phyloP scores from a whole-genome alignment of 2,329 filamentous ascomycete genomes.

The Verticillium nonalfalfae region DNA sequence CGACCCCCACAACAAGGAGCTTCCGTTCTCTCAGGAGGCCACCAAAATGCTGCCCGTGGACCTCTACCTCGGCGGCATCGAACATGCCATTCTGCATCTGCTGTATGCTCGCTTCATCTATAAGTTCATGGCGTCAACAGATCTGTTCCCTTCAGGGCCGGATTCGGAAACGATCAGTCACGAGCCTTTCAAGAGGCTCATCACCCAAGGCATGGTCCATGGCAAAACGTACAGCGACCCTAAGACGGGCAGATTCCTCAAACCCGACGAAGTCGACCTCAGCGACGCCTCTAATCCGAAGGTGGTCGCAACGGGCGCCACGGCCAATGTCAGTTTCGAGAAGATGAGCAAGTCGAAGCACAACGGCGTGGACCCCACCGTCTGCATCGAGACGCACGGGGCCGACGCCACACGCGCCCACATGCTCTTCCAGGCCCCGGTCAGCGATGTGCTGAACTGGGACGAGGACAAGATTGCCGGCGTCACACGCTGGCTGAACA shows the following conservation, averaged over 20 bases:
- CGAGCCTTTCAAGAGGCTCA: slow-evolving; percentile 76
- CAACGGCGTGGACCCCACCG: slow-evolving; percentile 79
- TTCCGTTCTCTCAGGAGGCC: slow-evolving; percentile 55
- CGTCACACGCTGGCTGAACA: slow-evolving; percentile 71
- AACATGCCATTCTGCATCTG: slow-evolving; percentile 85
- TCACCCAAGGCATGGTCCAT: slow-evolving; percentile 91
- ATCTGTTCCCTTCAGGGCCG: slow-evolving; percentile 34
- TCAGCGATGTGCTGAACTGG: slow-evolving; percentile 81
- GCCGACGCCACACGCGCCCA: slow-evolving; percentile 81
- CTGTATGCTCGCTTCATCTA: slow-evolving; percentile 87
- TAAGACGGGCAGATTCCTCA: slow-evolving; percentile 67
- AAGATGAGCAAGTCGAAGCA: slow-evolving; percentile 97
- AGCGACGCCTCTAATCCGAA: slow-evolving; percentile 47
- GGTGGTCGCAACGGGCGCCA: slow-evolving; percentile 54
- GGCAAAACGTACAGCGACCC: slow-evolving; percentile 78
- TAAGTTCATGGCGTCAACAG: slow-evolving; percentile 66
- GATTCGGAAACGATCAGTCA: slow-evolving; percentile 29
- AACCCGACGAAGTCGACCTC: slow-evolving; percentile 66
- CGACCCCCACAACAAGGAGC: slow-evolving; percentile 58
- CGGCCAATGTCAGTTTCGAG: slow-evolving; percentile 63
- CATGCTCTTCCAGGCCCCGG: slow-evolving; percentile 82
- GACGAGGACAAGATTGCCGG: slow-evolving; percentile 77
- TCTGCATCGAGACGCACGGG: slow-evolving; percentile 67
- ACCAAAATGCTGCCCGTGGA: slow-evolving; percentile 68
- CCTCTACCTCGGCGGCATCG: slow-evolving; percentile 82